Evolutionary conservation across 2,329 filamentous ascomycete genomes (phyloP).

Genomic region (Sarocladiaceae sp.): DNA sequence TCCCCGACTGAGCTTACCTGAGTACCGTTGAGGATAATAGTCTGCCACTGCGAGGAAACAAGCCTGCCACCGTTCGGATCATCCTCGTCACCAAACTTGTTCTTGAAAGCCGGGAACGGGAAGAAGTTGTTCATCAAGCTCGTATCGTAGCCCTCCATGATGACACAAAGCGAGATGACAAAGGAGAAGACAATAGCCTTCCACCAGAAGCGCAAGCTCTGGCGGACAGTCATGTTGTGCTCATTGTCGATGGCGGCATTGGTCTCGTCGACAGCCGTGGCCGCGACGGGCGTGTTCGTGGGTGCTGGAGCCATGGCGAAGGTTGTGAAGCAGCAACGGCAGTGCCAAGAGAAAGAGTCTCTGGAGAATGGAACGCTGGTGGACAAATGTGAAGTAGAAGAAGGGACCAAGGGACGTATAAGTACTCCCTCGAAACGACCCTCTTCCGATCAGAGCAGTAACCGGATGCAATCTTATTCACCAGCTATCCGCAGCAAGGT

Average conservation of each 20-base stretch:
- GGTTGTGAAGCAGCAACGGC: neutral
- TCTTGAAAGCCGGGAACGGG: conserved; percentile 23
- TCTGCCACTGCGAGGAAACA: conserved; percentile 16
- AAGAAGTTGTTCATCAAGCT: conserved; percentile 23
- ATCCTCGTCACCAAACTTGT: conserved; percentile 14
- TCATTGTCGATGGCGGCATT: conserved; percentile 12
- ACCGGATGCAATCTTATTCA: no score
- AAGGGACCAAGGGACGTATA: no score
- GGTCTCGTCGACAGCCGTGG: conserved; percentile 1
- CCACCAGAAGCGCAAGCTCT: conserved; percentile 18
- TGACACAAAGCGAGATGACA: conserved; percentile 24
- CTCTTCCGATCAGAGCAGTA: no score
- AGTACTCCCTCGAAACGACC: no score
- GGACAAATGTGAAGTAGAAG: neutral
- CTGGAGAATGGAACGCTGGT: neutral
- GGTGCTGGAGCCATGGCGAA: neutral
- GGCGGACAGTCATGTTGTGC: conserved; percentile 17
- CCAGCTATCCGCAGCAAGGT: no score
- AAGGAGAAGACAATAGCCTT: conserved; percentile 19
- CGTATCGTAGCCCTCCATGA: conserved; percentile 32
- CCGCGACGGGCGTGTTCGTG: neutral
- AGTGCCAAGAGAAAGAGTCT: neutral
- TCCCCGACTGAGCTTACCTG: neutral
- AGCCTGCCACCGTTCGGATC: conserved; percentile 1
- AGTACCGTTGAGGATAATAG: conserved; percentile 27